phyloP scores from a whole-genome alignment of 306 rosid species.

The Cucurbita ficifolia region DNA sequence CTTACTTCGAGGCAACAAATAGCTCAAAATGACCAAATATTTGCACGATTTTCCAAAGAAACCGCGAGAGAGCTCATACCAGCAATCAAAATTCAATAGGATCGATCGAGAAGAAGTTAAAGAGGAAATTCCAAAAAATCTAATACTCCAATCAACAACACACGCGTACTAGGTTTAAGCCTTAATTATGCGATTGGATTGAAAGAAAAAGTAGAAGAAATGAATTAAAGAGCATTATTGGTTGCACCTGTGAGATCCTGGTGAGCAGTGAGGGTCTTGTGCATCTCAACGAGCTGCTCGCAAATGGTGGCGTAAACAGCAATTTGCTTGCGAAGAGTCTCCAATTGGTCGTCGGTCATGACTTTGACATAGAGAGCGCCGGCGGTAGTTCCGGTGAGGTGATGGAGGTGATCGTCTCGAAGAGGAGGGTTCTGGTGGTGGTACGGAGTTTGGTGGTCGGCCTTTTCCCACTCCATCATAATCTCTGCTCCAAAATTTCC shows the following conservation, averaged over 20 bases:
- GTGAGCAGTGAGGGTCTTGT: slow-evolving; percentile 55
- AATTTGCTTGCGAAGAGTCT: slow-evolving; percentile 77
- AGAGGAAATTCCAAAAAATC: background rate
- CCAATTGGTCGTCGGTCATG: slow-evolving; percentile 93
- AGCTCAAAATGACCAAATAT: background rate
- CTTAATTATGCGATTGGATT: background rate
- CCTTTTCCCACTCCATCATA: slow-evolving; percentile 53
- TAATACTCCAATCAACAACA: background rate
- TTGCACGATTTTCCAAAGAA: background rate
- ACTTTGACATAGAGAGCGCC: slow-evolving; percentile 61
- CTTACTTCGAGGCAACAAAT: background rate
- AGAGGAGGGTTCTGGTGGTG: slow-evolving; percentile 20
- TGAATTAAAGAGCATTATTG: background rate
- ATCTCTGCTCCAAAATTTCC: background rate
- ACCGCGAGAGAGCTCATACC: background rate
- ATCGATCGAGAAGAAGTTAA: background rate
- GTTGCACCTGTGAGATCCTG: slow-evolving; percentile 68
- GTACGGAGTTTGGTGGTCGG: background rate
- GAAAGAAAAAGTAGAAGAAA: background rate
- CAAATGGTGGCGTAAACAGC: slow-evolving; percentile 67
- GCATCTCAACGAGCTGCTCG: slow-evolving; percentile 80
- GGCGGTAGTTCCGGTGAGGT: slow-evolving; percentile 13
- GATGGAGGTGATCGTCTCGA: slow-evolving; percentile 15
- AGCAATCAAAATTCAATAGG: background rate
- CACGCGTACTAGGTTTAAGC: background rate